A percentile compares a stretch with the other conserved stretches of the same genome.
Conservation (phyloP, 1,284 basidiomycete species). For the Ganoderma meredithae region DNA sequence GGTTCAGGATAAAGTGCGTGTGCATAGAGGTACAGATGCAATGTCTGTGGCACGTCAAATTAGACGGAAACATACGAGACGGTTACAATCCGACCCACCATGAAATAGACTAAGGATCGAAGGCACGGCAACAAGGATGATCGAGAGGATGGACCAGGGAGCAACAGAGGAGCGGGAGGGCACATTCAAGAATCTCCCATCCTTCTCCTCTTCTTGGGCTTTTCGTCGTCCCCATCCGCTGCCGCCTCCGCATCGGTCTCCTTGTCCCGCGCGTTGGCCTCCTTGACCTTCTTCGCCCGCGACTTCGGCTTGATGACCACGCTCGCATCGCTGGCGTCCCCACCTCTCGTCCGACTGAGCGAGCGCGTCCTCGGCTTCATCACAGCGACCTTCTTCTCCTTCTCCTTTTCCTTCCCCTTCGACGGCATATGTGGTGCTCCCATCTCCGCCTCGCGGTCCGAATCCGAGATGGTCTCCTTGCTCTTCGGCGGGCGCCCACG, state of each 20-base stretch:
- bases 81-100: neutral
- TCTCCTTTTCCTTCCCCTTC: constrained; percentile 13
- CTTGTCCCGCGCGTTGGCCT: constrained; percentile 24
- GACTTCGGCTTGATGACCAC: constrained; percentile 27
- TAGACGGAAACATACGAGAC: neutral
- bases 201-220: constrained; percentile 38
- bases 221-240: constrained; percentile 33
- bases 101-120: constrained; percentile 4
- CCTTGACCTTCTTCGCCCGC: constrained; percentile 30
- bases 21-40: constrained; percentile 11
- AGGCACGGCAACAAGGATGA: constrained; percentile 1
- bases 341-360: constrained; percentile 33
- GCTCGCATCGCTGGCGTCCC: constrained; percentile 27
- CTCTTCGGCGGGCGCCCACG: constrained; percentile 39
- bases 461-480: constrained; percentile 34
- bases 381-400: constrained; percentile 30
- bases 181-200: constrained; percentile 20
- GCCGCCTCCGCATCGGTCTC: constrained; percentile 18
- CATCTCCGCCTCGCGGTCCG: constrained; percentile 34
- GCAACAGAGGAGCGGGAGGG: neutral
- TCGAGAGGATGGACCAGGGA: neutral
- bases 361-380: constrained; percentile 34
- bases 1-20: constrained; percentile 23
- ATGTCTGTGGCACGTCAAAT: neutral
- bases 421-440: constrained; percentile 21